Conservation (phyloP, 1,284 basidiomycete genomes). For the Papiliotrema fonsecae region DNA sequence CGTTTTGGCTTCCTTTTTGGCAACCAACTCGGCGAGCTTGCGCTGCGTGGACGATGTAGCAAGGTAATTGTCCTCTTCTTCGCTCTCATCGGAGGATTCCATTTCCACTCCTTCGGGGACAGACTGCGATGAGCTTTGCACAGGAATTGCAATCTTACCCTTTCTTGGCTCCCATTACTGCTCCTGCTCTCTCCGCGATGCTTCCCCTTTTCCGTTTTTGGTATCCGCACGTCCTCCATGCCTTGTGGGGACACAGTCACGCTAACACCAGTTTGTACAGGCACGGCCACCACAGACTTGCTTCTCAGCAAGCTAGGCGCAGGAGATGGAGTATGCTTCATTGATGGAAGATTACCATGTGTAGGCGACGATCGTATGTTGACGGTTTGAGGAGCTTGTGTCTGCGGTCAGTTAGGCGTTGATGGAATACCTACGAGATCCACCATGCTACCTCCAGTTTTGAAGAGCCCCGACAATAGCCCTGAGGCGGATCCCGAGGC, state of each 20-base stretch:
- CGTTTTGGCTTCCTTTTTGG: constrained; percentile 24
- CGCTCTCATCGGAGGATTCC: constrained; percentile 33
- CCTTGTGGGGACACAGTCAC: constrained; percentile 25
- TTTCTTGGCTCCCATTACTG: constrained; percentile 3
- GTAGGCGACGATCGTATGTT: constrained; percentile 32
- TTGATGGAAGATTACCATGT: constrained; percentile 22
- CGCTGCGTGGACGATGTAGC: constrained; percentile 32
- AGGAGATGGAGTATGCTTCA: constrained; percentile 22
- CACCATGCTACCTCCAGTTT: constrained; percentile 42
- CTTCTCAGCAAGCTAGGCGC: constrained; percentile 29
- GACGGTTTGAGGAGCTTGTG: neutral
- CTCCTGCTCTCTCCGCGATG: no score
- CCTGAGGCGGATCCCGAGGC: constrained; percentile 14
- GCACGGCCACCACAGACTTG: constrained; percentile 43
- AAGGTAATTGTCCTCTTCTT: constrained; percentile 34
- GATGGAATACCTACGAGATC: constrained; percentile 27
- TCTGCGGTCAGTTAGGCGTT: neutral
- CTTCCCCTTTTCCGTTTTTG: no score
- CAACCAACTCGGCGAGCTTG: constrained; percentile 33
- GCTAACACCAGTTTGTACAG: constrained; percentile 40
- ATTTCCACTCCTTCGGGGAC: constrained; percentile 22
- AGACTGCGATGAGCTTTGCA: constrained; percentile 4
- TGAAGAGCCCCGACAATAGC: constrained; percentile 36
- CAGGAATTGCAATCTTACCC: neutral
- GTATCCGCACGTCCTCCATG: constrained; percentile 4